Evolutionary conservation across 1,139 yeast species (phyloP).

Genomic region (Magnusiomyces tetraspermus): DNA sequence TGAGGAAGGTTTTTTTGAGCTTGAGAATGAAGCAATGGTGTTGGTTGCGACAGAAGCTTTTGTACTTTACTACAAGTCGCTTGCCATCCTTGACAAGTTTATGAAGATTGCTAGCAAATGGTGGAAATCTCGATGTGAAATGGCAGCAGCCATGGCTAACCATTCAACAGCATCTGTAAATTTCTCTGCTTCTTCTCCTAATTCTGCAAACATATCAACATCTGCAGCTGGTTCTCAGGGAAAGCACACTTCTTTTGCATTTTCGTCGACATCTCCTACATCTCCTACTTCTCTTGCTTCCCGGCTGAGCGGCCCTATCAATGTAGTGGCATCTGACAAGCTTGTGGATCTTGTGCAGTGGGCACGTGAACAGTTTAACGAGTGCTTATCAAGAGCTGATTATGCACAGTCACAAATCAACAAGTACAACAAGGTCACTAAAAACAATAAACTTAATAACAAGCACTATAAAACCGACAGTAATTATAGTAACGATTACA

Average conservation of each 20-base stretch:
- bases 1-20: too few relatives aligned
- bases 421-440: slow-evolving; percentile 15
- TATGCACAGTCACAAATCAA: slow-evolving; percentile 42
- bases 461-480: too few relatives aligned
- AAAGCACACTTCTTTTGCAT: slow-evolving; percentile 17
- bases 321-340: slow-evolving; percentile 35
- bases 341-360: slow-evolving; percentile 83
- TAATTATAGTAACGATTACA: too few relatives aligned
- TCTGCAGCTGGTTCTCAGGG: not conserved
- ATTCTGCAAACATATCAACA: too few relatives aligned
- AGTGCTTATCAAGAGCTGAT: slow-evolving; percentile 81
- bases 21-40: slow-evolving; percentile 38
- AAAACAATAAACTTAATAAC: too few relatives aligned
- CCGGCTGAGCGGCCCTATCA: too few relatives aligned
- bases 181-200: too few relatives aligned
- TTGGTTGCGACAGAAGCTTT: slow-evolving; percentile 79
- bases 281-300: too few relatives aligned
- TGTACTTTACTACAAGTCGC: slow-evolving; percentile 69
- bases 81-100: slow-evolving; percentile 72
- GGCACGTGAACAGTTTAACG: slow-evolving; percentile 84
- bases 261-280: too few relatives aligned
- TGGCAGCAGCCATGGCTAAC: slow-evolving; percentile 23
- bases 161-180: too few relatives aligned
- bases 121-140: slow-evolving; percentile 57
- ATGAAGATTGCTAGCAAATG: slow-evolving; percentile 78